Base-by-base conservation (phyloP, 75 land plant species). In the Sequoiadendron giganteum region DNA sequence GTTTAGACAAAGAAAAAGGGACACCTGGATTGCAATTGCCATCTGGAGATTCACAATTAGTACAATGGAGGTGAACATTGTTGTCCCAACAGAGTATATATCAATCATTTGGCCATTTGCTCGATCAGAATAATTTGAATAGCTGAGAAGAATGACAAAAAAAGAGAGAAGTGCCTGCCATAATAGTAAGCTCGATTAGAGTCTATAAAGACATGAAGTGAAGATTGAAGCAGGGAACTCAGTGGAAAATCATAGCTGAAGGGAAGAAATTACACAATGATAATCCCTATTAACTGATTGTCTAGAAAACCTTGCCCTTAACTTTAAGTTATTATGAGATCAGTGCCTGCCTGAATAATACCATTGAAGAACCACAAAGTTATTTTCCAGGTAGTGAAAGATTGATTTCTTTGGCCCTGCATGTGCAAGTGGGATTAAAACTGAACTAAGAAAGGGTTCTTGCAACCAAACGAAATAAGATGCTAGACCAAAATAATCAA, bases 61-160 rank as follows among this genome's bases (percentile, higher is more conserved):
- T 39, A 90, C 90, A 77, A 90, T 79, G 56, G 80, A 68, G n/a
- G 91, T 90, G 89, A 89, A 90, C 89, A 88, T 88, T 83, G 86
- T 88, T 84, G 91, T 87, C 30, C 91, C 91, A 47, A 90, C 80
- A 10, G 87, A 47, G 45, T 89, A 81, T 10, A 90, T 65, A 25
- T 86, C 89, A 21, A 75, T 86, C 86, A 83, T 90, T 38, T 89
- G 70, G 25, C 91, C 91, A 65, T 42, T 86, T 48, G 72, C 28
- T 10, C 89, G 86, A 30, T 88, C 89, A 88, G 89, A 76, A 68
- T 56, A 21, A 39, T 65, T 73, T 34, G 79, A 85, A 88, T 88
- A 88, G 47, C 89, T 75, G 49, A 85, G 86, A 30, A 58, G 85
- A 30, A 85, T 34, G 8, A 88, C 86, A 45, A 38, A 88, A 85